A percentile compares a stretch with the other conserved stretches of the same genome.
phyloP scores from a whole-genome alignment of 2,329 filamentous ascomycete genomes.

The Fusarium secorum region DNA sequence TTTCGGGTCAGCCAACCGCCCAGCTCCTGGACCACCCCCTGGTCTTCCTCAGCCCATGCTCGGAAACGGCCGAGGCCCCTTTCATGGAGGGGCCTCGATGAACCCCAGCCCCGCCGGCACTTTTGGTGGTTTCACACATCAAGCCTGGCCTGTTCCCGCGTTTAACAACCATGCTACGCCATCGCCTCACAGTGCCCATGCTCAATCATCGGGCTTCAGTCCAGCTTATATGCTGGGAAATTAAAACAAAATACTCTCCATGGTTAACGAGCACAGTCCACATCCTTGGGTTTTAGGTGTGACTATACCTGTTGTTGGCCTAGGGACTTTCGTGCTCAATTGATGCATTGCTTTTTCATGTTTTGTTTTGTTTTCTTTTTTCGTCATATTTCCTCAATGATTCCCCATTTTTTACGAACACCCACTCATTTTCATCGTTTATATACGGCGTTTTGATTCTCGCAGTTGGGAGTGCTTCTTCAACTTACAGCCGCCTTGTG shows the following conservation, averaged over 20 bases:
- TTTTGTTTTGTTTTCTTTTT: background rate
- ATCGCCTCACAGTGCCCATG: constrained; percentile 24
- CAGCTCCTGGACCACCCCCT: constrained; percentile 88
- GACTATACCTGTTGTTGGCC: background rate
- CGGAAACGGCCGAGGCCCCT: constrained; percentile 44
- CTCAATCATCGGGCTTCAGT: constrained; percentile 38
- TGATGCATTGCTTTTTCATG: background rate
- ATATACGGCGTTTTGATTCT: constrained; percentile 17
- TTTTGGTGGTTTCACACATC: constrained; percentile 30
- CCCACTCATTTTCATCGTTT: constrained; percentile 8
- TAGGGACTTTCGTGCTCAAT: background rate
- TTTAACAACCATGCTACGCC: constrained; percentile 29
- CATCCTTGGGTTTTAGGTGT: background rate
- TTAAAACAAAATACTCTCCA: background rate
- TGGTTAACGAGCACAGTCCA: background rate
- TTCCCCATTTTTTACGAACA: constrained; percentile 25
- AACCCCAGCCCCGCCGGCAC: constrained; percentile 28
- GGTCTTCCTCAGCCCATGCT: constrained; percentile 80
- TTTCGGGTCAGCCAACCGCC: constrained; percentile 75
- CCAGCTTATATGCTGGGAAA: constrained; percentile 1
- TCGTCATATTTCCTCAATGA: constrained; percentile 7
- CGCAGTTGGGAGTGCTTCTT: constrained; percentile 7
- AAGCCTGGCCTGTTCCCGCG: constrained; percentile 37
- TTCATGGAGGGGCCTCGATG: constrained; percentile 33
- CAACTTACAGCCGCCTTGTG: background rate